Evolutionary conservation across 306 rosid genomes (phyloP), one percentile per base, ranked within the genome.

Genomic region (Senna tora): DNA sequence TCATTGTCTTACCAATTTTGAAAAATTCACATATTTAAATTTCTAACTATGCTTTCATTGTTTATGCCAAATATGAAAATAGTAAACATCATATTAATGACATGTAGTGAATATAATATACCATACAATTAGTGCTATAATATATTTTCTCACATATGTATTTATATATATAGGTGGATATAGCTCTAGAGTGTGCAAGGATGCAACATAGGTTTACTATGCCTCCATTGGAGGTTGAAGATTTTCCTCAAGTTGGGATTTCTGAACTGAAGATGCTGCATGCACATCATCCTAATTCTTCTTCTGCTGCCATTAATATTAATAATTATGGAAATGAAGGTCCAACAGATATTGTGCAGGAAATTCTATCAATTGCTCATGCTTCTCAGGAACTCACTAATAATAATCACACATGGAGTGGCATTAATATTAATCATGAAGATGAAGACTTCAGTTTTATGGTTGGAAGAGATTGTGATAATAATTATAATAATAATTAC

Each of bases 131-230:
- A 36, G 8, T 36, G 39, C 8, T 36, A 1, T 36, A 36, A 36
- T 36, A 0, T 5, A 1, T 36, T 7, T 36, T 36, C 38, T 33
- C 38, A 36, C 1, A 36, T 36, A 60, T 61, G 34, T 25, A 41
- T 5, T 6, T 25, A 25, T 25, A 25, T 25, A 25, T 25, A 32
- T 9, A 93, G 98, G 96, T 93, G 46, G 97, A 93, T 72, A 75
- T 87, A 78, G 96, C 98, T 32, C 63, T 89, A 60, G 96, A 93
- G 85, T 90, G 96, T 68, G 98, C 98, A 81, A 85, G 98, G 87
- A 75, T 90, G 85, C 96, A 90, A 45, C 92, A 89, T 54, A 83
- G 94, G 76, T 84, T 90, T 72, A 12, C 82, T 50, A 77, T 89
- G 86, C 96, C 98, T 20, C 87, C 97, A 10, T 79, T 90, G 77